Evolutionary conservation across 2,329 filamentous ascomycete species (phyloP).

Genomic region (Phaeophleospora eucalypticola): DNA sequence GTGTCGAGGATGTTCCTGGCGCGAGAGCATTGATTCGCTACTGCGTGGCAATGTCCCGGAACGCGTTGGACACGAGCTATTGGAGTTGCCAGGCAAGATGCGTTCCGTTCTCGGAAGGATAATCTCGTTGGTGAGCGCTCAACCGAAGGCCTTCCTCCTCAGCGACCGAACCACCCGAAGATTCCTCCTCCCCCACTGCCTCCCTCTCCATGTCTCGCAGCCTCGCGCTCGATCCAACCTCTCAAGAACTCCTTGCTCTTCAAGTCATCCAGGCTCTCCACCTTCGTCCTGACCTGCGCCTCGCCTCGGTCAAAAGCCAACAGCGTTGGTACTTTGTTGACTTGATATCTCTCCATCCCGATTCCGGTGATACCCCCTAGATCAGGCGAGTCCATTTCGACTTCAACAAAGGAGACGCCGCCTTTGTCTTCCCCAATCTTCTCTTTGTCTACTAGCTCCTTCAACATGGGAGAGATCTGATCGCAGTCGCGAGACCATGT

Average conservation of each 20-base stretch:
- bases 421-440: slow-evolving; percentile 43
- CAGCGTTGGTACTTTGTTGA: slow-evolving; percentile 47
- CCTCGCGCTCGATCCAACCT: slow-evolving; percentile 47
- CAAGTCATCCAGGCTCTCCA: slow-evolving; percentile 44
- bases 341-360: slow-evolving; percentile 40
- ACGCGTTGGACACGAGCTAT: no score
- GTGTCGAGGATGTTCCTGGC: no score
- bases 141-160: no score
- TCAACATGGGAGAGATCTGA: slow-evolving; percentile 40
- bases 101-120: no score
- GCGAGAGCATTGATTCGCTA: no score
- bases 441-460: slow-evolving; percentile 41
- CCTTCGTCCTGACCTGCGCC: slow-evolving; percentile 45
- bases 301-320: slow-evolving; percentile 49
- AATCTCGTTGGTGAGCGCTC: no score
- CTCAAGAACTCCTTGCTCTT: slow-evolving; percentile 42
- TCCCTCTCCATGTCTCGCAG: slow-evolving; percentile 42
- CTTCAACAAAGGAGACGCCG: slow-evolving; percentile 45
- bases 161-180: no score
- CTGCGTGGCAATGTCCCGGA: no score
- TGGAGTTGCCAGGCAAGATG: no score
- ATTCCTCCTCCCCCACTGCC: slow-evolving; percentile 43
- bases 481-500: slow-evolving; percentile 46
- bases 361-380: slow-evolving; percentile 36
- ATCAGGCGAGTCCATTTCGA: slow-evolving; percentile 45